Evolutionary conservation across 2,329 filamentous ascomycete genomes (phyloP).

Genomic region (Xylariomycetidae sp.): DNA sequence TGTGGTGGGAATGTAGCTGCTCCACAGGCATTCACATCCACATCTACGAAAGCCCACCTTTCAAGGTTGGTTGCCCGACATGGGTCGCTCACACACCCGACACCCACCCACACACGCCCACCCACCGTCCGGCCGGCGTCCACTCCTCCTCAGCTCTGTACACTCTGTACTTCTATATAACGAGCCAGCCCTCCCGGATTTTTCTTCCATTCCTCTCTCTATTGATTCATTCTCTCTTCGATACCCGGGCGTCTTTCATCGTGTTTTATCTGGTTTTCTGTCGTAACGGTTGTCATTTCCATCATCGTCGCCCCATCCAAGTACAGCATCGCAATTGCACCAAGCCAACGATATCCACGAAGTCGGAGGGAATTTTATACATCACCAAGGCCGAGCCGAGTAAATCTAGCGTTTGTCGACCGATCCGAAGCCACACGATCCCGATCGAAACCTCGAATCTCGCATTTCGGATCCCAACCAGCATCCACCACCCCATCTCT

Average conservation of each 20-base stretch:
- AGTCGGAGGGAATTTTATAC: constrained; percentile 2
- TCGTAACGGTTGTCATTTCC: constrained; percentile 6
- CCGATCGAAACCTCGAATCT: constrained; percentile 9
- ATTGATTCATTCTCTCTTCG: constrained; percentile 13
- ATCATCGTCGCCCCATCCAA: constrained; percentile 5
- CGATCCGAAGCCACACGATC: not conserved
- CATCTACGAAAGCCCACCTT: too few species aligned
- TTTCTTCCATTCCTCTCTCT: constrained; percentile 15
- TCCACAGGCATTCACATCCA: constrained; percentile 9
- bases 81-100: constrained; percentile 12
- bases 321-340: constrained; percentile 9
- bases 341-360: not conserved
- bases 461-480: constrained; percentile 27
- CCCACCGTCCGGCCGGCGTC: too few species aligned
- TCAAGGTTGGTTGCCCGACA: constrained; percentile 9
- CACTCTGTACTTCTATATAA: too few species aligned
- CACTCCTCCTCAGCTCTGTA: too few species aligned
- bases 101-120: too few species aligned
- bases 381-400: not conserved
- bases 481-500: not conserved
- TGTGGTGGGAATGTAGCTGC: too few species aligned
- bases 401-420: constrained; percentile 5
- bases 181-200: constrained; percentile 10
- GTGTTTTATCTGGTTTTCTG: constrained; percentile 10
- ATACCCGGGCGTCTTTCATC: constrained; percentile 20